A percentile compares a stretch with the other conserved stretches of the same genome.
Evolutionary conservation across 768 basidiomycete genomes (phyloP).

Genomic region (Harrya chromipes): DNA sequence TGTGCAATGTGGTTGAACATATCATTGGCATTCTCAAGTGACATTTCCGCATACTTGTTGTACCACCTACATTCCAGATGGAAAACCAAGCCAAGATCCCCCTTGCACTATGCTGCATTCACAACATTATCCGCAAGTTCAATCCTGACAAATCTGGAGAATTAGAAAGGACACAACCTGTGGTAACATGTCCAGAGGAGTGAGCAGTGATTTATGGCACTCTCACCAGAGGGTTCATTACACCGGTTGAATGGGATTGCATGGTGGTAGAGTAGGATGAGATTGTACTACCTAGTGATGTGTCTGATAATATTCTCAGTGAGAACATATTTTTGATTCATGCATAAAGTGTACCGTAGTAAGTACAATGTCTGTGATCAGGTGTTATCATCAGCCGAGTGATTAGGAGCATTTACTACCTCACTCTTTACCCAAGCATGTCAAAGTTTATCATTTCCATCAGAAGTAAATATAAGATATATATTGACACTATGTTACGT

Average conservation of each 20-base stretch:
- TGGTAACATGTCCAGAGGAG: not conserved
- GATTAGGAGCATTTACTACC: too few species aligned
- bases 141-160: not conserved
- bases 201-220: not conserved
- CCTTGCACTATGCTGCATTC: too few species aligned
- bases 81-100: too few species aligned
- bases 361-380: too few species aligned
- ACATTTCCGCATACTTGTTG: not conserved
- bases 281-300: not conserved
- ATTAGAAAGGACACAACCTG: not conserved
- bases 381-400: too few species aligned
- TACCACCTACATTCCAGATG: not conserved
- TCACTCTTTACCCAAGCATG: too few species aligned
- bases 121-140: not conserved
- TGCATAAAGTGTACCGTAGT: too few species aligned
- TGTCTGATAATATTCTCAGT: too few species aligned
- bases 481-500: too few species aligned
- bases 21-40: not conserved
- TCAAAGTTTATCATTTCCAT: too few species aligned
- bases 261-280: not conserved
- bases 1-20: not conserved
- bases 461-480: too few species aligned
- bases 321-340: too few species aligned
- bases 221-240: not conserved
- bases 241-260: not conserved